A percentile compares a stretch with the other conserved stretches of the same genome.
Conservation (phyloP, 805 yeast genomes). For the Ogataea degrootiae region DNA sequence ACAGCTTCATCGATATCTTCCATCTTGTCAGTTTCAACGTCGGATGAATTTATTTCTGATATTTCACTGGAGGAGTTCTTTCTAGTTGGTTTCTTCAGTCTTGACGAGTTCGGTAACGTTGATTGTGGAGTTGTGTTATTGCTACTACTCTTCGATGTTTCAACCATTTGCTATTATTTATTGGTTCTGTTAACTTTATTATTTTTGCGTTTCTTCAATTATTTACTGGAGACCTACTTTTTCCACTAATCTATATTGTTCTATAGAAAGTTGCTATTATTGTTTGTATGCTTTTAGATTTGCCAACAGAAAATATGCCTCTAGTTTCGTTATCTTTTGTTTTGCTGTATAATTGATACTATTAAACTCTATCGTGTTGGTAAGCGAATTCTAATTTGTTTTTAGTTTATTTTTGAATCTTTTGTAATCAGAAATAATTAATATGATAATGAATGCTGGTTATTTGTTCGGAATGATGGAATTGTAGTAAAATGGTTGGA, state of each 20-base stretch:
- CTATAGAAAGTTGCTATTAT: too few relatives aligned
- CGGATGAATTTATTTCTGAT: slow-evolving; percentile 46
- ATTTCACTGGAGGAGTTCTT: slow-evolving; percentile 16
- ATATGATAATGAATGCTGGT: too few relatives aligned
- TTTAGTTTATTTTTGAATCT: not conserved
- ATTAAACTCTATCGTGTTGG: too few relatives aligned
- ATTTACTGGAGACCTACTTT: not conserved
- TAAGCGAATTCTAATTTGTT: not conserved
- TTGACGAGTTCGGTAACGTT: not conserved
- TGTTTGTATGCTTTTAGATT: too few relatives aligned
- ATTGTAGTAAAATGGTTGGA: too few relatives aligned
- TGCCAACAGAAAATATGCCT: too few relatives aligned
- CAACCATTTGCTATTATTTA: not conserved
- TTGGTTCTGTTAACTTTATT: not conserved
- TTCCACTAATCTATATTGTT: not conserved
- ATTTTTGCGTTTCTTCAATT: not conserved
- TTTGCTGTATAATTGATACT: too few relatives aligned
- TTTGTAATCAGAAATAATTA: not conserved
- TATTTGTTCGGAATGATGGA: too few relatives aligned
- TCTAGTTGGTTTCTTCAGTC: slow-evolving; percentile 4
- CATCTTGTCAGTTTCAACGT: slow-evolving; percentile 90
- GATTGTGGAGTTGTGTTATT: too few relatives aligned
- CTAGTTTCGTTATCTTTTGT: too few relatives aligned
- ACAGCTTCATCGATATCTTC: slow-evolving; percentile 43
- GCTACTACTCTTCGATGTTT: not conserved